Evolutionary conservation across 768 basidiomycete genomes (phyloP), one percentile per base, ranked within the genome.

Genomic region (Auriscalpium orientale): DNA sequence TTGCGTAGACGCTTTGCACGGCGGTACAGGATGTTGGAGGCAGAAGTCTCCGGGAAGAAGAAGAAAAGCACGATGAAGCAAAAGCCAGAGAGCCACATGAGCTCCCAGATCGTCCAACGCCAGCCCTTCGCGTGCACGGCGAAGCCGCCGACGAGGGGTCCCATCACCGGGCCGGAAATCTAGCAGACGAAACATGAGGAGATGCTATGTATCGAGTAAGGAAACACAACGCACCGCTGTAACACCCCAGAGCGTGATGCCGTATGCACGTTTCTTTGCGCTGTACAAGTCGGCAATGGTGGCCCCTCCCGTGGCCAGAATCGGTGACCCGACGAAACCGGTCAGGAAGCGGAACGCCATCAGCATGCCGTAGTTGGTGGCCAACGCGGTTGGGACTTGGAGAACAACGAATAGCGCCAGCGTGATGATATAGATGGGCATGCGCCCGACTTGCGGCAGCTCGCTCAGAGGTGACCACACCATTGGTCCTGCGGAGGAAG

Each of bases 291-390:
- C 67, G 1, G 53, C 61, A 16, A 68, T 50, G 12, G 56, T 64
- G 18, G 68, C 68, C 21, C 66, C 68, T 11, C 70, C 70, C 7
- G 70, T 72, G 2, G 71, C 70, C 13, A 72, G 66, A 15, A 66
- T 58, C 16, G 71, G 70, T 20, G 66, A 67, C 5, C 70, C 69
- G 16, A 69, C 59, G 56, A 72, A 70, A n/a, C 70, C 71, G 1
- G 71, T 68, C 16, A 71, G 56, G 57, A 72, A 71, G 21, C 71
- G 67, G 61, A 71, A 66, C 2, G 66, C 69, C 44, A 72, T 55
- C 34, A 71, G 61, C 51, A 67, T 67, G 48, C 54, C 63, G 28
- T 71, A 62, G 54, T 68, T 72, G 21, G 49, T 63, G 13, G 69
- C 60, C 10, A 69, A 61, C 33, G 70, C 66, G 16, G 67, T 71